Conservation (phyloP, 2,329 filamentous ascomycete species). For the Colletotrichum spinosum region DNA sequence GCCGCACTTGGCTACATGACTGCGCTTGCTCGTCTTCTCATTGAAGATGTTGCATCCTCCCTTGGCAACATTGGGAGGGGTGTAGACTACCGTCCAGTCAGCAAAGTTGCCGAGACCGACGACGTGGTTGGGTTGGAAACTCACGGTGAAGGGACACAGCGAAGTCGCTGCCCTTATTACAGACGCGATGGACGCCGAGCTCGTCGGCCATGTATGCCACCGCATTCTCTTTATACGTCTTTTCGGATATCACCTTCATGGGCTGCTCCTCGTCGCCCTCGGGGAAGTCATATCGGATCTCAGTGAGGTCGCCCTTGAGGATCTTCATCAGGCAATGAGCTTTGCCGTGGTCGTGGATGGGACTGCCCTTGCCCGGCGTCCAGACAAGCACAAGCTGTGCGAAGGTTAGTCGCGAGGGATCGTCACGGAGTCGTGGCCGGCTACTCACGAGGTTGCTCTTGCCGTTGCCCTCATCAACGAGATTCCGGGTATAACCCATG, state of each 20-base stretch:
- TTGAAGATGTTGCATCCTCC: conserved; percentile 87
- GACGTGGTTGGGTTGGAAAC: conserved; percentile 1
- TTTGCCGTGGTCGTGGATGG: conserved; percentile 89
- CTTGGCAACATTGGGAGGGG: conserved; percentile 87
- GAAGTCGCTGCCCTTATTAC: conserved; percentile 79
- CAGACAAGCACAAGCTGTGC: conserved; percentile 86
- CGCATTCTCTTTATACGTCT: conserved; percentile 74
- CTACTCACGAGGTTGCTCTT: conserved; percentile 77
- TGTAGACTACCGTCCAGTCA: conserved; percentile 70
- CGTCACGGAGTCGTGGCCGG: conserved; percentile 42
- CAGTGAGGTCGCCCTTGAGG: conserved; percentile 80
- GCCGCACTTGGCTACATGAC: conserved; percentile 76
- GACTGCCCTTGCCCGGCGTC: conserved; percentile 84
- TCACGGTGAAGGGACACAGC: conserved; percentile 81
- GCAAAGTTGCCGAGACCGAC: conserved; percentile 10
- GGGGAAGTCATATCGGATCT: conserved; percentile 85
- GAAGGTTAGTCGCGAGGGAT: conserved; percentile 28
- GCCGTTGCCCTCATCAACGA: conserved; percentile 89
- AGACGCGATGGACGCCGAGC: conserved; percentile 86
- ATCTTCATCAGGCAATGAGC: conserved; percentile 95
- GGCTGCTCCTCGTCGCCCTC: conserved; percentile 43
- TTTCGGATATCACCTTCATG: conserved; percentile 70
- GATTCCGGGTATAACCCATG: conserved; percentile 84
- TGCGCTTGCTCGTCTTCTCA: conserved; percentile 78
- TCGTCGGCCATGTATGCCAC: conserved; percentile 94